Evolutionary conservation across 208 protist species (phyloP), one percentile per base, ranked within the genome.

Genomic region (Vickermania ingenoplastis): DNA sequence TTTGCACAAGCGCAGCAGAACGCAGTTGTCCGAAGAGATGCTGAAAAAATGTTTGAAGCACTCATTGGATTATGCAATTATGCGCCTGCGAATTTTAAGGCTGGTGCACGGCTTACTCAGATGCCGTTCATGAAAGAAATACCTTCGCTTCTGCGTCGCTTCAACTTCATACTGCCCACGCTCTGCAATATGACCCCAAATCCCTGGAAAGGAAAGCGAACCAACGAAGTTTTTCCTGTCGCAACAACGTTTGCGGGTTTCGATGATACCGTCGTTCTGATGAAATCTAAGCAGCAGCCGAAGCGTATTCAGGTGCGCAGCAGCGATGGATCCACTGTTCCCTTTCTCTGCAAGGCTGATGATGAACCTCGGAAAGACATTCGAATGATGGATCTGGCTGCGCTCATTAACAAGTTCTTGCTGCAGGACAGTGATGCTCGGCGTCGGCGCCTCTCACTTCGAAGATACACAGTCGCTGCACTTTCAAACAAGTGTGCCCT

Each of bases 361-460:
- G 96, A 98, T 70, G 94, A 97, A 61, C 86, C 91, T 5, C 81
- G 91, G 17, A 97, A 98, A 67, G 97, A 98, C 67, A 94, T 90
- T 50, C 84, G 97, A 27, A 96, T 98, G 79, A 98, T 98, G 94
- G 95, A 98, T 70, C 77, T 98, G 52, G 92, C 84, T 3, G 77
- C 78, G 5, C 59, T 97, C 22, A 94, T 98, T 73, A 98, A 98
- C 61, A 86, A 69, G 3, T 82, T 98, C 41, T 92, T 98, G 17
- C 73, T 81, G 41, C 75, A 75, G 24, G 82, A 97, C 54, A 57
- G 76, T 1, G 77, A 92, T 45, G 81, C 89, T 13, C 67, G 90
- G n/a, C 81, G 89, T 17, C 81, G 86, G 50, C 71, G 76, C 28
- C 93, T 97, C 57, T 67, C 69, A 5, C 71, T 97, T 17, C 74